A percentile compares a stretch with the other conserved stretches of the same genome.
Conservation (phyloP, 1,284 basidiomycete species). For the Marasmius oreades region DNA sequence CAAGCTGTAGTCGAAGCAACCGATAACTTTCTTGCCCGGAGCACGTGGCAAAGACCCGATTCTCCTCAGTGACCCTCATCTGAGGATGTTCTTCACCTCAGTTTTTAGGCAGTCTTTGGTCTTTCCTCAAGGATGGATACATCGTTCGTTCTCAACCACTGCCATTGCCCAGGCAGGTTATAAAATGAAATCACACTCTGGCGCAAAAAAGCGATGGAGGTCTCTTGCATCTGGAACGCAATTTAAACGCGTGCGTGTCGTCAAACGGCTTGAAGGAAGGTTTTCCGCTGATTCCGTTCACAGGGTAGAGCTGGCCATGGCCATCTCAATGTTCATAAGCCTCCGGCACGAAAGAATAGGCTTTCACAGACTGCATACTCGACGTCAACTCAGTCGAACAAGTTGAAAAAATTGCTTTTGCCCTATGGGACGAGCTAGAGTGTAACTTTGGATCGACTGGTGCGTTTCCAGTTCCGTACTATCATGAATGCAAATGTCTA, state of each 20-base stretch:
- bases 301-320: conserved; percentile 67
- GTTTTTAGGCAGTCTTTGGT: conserved; percentile 23
- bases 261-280: not conserved
- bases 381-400: conserved; percentile 55
- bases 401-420: conserved; percentile 62
- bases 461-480: not conserved
- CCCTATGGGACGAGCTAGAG: conserved; percentile 54
- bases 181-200: conserved; percentile 75
- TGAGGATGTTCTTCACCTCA: conserved; percentile 23
- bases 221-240: conserved; percentile 56
- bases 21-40: not conserved
- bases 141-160: conserved; percentile 46
- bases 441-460: not conserved
- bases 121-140: conserved; percentile 13
- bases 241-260: conserved; percentile 71
- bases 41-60: not conserved
- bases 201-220: conserved; percentile 79
- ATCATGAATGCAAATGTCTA: not conserved
- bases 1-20: not conserved
- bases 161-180: conserved; percentile 42
- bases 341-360: conserved; percentile 60
- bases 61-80: not conserved
- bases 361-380: conserved; percentile 66
- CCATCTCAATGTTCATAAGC: conserved; percentile 70
- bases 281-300: conserved; percentile 5